These are phyloP conservation scores for Diaporthe batatas DNA, from an alignment of 2,329 filamentous ascomycete species.

Conservation along the genomic window DNA sequence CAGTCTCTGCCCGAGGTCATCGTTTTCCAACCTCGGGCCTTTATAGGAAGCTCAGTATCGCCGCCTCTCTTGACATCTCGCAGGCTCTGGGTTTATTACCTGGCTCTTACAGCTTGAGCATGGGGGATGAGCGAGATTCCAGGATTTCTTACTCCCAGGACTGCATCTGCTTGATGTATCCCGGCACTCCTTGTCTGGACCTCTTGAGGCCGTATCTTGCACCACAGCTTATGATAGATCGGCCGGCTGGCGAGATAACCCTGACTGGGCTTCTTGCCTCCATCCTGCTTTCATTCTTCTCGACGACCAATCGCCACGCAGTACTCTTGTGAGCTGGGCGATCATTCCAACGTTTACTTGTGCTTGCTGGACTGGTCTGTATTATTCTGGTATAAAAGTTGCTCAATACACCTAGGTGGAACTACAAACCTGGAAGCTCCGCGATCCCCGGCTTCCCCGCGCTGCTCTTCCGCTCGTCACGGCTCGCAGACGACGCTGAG, in stretches of 20 bases:
- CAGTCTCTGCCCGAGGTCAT: constrained; percentile 24
- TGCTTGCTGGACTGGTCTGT: no score
- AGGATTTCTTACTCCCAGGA: not conserved
- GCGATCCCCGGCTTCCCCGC: not conserved
- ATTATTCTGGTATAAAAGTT: not conserved
- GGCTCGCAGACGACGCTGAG: not conserved
- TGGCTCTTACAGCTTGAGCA: not conserved
- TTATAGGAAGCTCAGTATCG: not conserved
- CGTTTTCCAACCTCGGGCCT: constrained; percentile 30
- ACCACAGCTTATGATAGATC: not conserved
- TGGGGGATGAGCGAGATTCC: not conserved
- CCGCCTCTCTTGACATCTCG: no score
- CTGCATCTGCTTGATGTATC: not conserved
- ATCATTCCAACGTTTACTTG: no score
- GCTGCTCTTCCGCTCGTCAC: not conserved
- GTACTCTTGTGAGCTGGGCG: no score
- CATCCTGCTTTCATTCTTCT: not conserved
- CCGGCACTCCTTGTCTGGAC: not conserved
- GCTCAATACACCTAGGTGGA: not conserved
- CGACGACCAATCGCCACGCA: no score
- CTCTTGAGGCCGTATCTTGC: not conserved
- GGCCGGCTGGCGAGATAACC: not conserved
- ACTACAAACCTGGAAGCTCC: not conserved
- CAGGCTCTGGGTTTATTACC: no score
- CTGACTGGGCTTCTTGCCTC: not conserved